These are phyloP conservation scores for Candida sanyiensis DNA, from an alignment of 805 yeast genomes.

Conservation along the genomic window DNA sequence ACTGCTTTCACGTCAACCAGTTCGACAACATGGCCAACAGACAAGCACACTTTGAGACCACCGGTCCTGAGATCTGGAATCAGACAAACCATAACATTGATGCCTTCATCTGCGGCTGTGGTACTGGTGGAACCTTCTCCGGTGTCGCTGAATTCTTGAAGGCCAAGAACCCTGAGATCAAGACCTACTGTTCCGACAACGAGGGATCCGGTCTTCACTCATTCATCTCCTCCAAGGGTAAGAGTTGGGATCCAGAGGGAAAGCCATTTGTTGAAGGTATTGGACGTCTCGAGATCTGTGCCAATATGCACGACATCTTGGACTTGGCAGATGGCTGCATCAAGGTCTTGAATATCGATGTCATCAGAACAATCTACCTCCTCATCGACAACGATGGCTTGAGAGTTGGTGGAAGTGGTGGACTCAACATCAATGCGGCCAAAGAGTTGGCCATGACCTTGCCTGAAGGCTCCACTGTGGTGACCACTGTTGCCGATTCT, in stretches of 20 bases:
- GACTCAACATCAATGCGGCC: constrained; percentile 23
- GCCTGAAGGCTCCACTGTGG: constrained; percentile 24
- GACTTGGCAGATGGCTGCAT: constrained; percentile 16
- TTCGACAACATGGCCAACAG: constrained; percentile 76
- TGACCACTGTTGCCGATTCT: constrained; percentile 23
- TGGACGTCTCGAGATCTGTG: constrained; percentile 20
- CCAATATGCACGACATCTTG: constrained; percentile 18
- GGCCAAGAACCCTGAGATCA: constrained; percentile 35
- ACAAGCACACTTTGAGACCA: constrained; percentile 59
- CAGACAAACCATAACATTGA: constrained; percentile 53
- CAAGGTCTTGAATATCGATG: constrained; percentile 17
- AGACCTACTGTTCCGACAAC: constrained; percentile 66
- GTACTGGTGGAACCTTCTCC: constrained; percentile 83
- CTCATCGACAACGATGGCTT: constrained; percentile 16
- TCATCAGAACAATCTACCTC: constrained; percentile 16
- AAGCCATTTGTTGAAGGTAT: constrained; percentile 24
- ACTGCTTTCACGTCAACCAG: constrained; percentile 73
- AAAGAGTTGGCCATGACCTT: constrained; percentile 15
- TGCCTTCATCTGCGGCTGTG: constrained; percentile 69
- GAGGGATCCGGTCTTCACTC: constrained; percentile 65
- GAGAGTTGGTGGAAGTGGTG: constrained; percentile 23
- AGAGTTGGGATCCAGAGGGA: constrained; percentile 21
- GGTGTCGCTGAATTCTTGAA: constrained; percentile 66
- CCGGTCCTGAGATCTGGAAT: constrained; percentile 74
- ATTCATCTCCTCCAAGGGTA: constrained; percentile 17